Evolutionary conservation across 805 yeast species (phyloP), one percentile per base, ranked within the genome.

Genomic region (Teunomyces lycoperdinae): DNA sequence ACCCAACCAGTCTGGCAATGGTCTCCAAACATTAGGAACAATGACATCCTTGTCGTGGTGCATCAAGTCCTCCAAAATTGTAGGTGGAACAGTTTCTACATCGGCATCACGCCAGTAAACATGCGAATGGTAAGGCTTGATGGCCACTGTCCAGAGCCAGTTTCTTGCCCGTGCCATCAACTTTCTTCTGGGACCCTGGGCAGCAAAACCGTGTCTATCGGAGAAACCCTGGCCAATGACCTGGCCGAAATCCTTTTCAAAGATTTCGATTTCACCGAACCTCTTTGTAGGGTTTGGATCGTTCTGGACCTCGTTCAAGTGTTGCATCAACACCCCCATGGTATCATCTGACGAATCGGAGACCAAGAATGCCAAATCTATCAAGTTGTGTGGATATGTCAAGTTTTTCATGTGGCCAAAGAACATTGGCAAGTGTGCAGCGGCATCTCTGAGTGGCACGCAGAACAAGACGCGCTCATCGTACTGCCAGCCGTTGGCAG

Each of bases 101-200:
- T 92, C 98, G 9, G 94, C 96, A 71, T 92, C 98, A 67, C 98
- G 77, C 98, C 98, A 92, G 66, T 91, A 90, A 6, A 92, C 97
- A 87, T 91, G 90, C 6, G 96, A 83, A 64, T 92, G 98, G 64
- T 92, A 84, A 1, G 98, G 97, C 64, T 84, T 85, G 43, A 92
- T 67, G 1, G 96, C 95, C 5, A 86, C 89, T 0, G 92, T 73
- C 62, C 90, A 80, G 38, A 92, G 71, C 98, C 98, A 92, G 66
- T 92, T 92, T 64, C 98, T 78, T 5, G 97, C 97, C 50, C 90
- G 77, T 4, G 96, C 98, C 98, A 92, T 92, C 56, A 89, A 77
- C 65, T 92, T 92, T 60, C 98, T 77, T 64, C 98, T 78, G 40
- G 95, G 95, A 9, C 96, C 98, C 67, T 92, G 98, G 0, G 96